Evolutionary conservation across 805 yeast genomes (phyloP).

Genomic region (Candida oleophila): DNA sequence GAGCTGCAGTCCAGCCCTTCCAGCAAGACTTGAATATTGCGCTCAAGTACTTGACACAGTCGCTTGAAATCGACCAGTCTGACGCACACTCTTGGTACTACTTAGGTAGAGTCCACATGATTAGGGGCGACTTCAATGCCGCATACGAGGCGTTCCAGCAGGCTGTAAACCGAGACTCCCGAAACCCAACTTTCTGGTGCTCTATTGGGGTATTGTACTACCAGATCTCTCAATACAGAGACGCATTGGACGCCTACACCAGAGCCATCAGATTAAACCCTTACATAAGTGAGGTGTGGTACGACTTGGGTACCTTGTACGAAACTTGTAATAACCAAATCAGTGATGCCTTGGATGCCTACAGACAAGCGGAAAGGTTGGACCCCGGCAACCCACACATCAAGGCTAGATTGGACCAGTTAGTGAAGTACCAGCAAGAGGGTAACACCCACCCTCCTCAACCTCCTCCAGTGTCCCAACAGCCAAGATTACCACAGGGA

Average conservation of each 20-base stretch:
- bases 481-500: slow-evolving; percentile 61
- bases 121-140: slow-evolving; percentile 88
- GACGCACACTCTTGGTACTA: slow-evolving; percentile 99
- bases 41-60: slow-evolving; percentile 75
- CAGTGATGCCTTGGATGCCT: slow-evolving; percentile 94
- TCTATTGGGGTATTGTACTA: slow-evolving; percentile 93
- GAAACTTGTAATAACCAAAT: slow-evolving; percentile 97
- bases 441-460: slow-evolving; percentile 64
- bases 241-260: slow-evolving; percentile 96
- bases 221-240: slow-evolving; percentile 93
- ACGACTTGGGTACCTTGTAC: slow-evolving; percentile 93
- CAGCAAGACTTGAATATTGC: slow-evolving; percentile 81
- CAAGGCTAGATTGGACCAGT: slow-evolving; percentile 85
- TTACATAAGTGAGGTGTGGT: slow-evolving; percentile 96
- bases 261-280: slow-evolving; percentile 95
- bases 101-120: slow-evolving; percentile 95
- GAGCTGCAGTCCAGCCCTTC: slow-evolving; percentile 54
- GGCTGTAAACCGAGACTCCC: slow-evolving; percentile 93
- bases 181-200: slow-evolving; percentile 98
- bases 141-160: slow-evolving; percentile 99
- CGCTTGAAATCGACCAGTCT: slow-evolving; percentile 81
- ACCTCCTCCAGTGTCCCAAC: slow-evolving; percentile 66
- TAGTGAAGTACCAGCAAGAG: slow-evolving; percentile 69
- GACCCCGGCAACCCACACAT: slow-evolving; percentile 95
- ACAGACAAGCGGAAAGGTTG: slow-evolving; percentile 91